Conservation (phyloP, 495 filamentous ascomycete genomes). For the Bacidia rubella region DNA sequence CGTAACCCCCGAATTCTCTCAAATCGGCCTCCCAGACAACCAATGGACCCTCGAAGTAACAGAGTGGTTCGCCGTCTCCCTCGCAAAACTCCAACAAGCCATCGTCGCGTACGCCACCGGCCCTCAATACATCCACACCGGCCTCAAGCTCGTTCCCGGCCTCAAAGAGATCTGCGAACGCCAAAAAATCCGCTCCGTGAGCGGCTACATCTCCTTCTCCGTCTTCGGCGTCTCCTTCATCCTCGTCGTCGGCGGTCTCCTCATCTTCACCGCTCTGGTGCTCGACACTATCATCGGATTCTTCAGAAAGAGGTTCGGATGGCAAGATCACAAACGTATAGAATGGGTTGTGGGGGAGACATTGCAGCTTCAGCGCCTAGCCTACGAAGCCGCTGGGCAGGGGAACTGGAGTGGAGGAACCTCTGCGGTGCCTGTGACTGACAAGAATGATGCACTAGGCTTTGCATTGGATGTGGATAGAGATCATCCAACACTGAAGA, state of each 20-base stretch:
- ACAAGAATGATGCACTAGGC: slow-evolving; percentile 5
- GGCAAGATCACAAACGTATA: slow-evolving; percentile 13
- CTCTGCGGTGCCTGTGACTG: slow-evolving; percentile 13
- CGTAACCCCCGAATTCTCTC: slow-evolving; percentile 1
- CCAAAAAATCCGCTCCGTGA: slow-evolving; percentile 9
- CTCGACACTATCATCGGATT: slow-evolving; percentile 10
- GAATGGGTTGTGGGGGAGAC: slow-evolving; percentile 19
- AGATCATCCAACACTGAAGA: slow-evolving; percentile 1
- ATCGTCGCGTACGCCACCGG: slow-evolving; percentile 19
- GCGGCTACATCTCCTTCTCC: slow-evolving; percentile 15
- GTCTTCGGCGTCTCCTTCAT: slow-evolving; percentile 19
- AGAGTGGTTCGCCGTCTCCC: slow-evolving; percentile 17
- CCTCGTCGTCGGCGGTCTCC: slow-evolving; percentile 14
- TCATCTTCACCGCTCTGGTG: slow-evolving; percentile 17
- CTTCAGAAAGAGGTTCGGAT: slow-evolving; percentile 5
- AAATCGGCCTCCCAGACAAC: slow-evolving; percentile 19
- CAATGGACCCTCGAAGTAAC: slow-evolving; percentile 25
- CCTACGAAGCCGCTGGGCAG: slow-evolving; percentile 20
- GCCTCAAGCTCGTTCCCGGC: background rate
- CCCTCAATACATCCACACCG: slow-evolving; percentile 5
- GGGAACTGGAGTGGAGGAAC: slow-evolving; percentile 16
- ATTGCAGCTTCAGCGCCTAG: slow-evolving; percentile 20
- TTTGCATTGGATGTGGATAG: background rate
- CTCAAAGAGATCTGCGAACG: slow-evolving; percentile 11
- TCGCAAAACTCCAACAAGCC: slow-evolving; percentile 20